Evolutionary conservation across 2,329 filamentous ascomycete species (phyloP).

Genomic region (Ascochyta viciae-villosae): DNA sequence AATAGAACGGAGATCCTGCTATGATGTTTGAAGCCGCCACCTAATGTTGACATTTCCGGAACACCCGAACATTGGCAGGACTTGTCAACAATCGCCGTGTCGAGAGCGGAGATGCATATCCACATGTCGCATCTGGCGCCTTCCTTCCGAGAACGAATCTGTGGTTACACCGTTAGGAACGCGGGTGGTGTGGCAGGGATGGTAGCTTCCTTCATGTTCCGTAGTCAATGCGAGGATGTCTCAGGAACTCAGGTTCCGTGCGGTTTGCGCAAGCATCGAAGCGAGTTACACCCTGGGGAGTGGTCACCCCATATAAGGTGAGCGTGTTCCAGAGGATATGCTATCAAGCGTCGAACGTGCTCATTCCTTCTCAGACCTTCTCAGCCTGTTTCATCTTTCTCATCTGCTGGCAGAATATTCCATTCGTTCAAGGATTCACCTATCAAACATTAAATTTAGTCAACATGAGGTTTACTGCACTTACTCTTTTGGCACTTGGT

Average conservation of each 20-base stretch:
- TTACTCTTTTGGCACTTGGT: constrained; percentile 43
- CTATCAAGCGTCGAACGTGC: constrained; percentile 41
- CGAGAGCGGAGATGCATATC: constrained; percentile 24
- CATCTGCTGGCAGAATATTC: constrained; percentile 41
- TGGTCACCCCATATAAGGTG: constrained; percentile 37
- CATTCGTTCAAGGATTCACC: constrained; percentile 25
- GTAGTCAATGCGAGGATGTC: constrained; percentile 29
- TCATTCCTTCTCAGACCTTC: constrained; percentile 44
- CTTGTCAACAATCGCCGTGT: constrained; percentile 16
- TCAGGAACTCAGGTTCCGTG: constrained; percentile 23
- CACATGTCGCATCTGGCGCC: constrained; percentile 19
- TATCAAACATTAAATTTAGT: constrained; percentile 22
- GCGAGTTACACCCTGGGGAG: constrained; percentile 5
- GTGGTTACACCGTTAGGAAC: constrained; percentile 3
- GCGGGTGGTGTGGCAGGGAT: constrained; percentile 16
- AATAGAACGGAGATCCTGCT: constrained; percentile 7
- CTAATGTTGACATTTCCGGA: constrained; percentile 2
- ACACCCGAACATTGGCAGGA: constrained; percentile 15
- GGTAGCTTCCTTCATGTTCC: constrained; percentile 16
- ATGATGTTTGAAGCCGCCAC: constrained; percentile 4
- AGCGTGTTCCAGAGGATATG: constrained; percentile 26
- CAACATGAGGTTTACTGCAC: constrained; percentile 41
- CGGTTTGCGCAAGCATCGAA: constrained; percentile 10
- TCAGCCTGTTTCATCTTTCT: constrained; percentile 37
- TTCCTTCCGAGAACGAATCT: constrained; percentile 17